phyloP scores from a whole-genome alignment of 257 asterid genomes.

The Solanum pinnatisectum region DNA sequence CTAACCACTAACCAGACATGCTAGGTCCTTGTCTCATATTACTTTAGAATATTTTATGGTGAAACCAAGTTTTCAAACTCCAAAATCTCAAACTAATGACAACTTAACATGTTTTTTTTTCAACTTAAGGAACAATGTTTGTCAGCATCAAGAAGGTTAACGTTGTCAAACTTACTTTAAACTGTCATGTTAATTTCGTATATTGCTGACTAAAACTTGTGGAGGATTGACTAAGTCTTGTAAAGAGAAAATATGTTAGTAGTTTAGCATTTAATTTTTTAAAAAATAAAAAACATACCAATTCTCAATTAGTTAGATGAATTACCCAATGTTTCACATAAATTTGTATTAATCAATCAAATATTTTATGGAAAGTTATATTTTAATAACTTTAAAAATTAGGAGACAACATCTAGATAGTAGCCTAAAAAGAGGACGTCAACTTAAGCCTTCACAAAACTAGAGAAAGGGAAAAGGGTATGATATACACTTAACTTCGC shows the following conservation, averaged over 20 bases:
- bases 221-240: background rate
- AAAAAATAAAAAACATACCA: background rate
- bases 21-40: background rate
- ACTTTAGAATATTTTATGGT: background rate
- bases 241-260: background rate
- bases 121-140: background rate
- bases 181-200: background rate
- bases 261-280: background rate
- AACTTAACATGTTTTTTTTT: background rate
- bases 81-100: background rate
- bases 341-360: background rate
- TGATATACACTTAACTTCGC: accelerated
- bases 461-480: background rate
- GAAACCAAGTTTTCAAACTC: background rate
- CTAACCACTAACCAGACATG: background rate
- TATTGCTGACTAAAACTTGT: background rate
- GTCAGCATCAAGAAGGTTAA: background rate
- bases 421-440: background rate
- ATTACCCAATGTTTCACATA: background rate
- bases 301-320: background rate
- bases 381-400: background rate
- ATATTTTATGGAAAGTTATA: background rate
- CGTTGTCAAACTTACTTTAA: background rate
- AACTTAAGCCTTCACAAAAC: background rate
- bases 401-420: background rate